Conservation (phyloP, 78 protist genomes). For the Cavenderia fasciculata region DNA sequence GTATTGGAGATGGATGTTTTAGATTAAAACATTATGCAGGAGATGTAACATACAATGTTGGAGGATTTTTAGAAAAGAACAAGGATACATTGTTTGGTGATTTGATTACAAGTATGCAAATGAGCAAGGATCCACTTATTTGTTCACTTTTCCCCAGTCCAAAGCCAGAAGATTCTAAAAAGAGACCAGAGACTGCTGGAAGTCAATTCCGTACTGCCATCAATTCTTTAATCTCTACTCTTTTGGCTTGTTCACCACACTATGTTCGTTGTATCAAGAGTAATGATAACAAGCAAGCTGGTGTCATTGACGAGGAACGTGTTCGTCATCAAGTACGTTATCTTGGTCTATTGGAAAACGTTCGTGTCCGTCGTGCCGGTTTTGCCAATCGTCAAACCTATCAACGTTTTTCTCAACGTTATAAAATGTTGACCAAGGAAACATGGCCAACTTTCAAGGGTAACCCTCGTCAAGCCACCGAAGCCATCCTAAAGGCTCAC, state of each 20-base stretch:
- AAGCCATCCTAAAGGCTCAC: constrained; percentile 45
- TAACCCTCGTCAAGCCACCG: constrained; percentile 14
- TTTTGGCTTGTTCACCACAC: constrained; percentile 84
- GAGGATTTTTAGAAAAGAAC: constrained; percentile 93
- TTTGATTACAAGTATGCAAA: constrained; percentile 51
- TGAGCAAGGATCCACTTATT: constrained; percentile 20
- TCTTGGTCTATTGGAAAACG: constrained; percentile 92
- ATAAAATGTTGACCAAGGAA: constrained; percentile 75
- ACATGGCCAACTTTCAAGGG: constrained; percentile 81
- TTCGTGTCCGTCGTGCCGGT: constrained; percentile 96
- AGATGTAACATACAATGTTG: constrained; percentile 86
- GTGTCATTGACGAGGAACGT: constrained; percentile 75
- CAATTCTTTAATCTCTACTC: constrained; percentile 66
- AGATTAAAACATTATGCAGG: constrained; percentile 95
- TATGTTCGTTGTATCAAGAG: constrained; percentile 92
- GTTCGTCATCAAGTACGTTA: constrained; percentile 88
- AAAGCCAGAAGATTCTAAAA: constrained; percentile 61
- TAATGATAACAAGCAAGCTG: constrained; percentile 83
- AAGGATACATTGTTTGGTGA: constrained; percentile 87
- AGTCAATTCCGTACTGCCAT: constrained; percentile 79
- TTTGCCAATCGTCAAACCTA: constrained; percentile 91
- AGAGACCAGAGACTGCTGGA: constrained; percentile 77
- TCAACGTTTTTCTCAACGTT: constrained; percentile 84
- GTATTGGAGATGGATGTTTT: constrained; percentile 67
- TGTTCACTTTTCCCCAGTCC: constrained; percentile 44